phyloP scores from a whole-genome alignment of 345 rosid species.

The Pistacia vera region DNA sequence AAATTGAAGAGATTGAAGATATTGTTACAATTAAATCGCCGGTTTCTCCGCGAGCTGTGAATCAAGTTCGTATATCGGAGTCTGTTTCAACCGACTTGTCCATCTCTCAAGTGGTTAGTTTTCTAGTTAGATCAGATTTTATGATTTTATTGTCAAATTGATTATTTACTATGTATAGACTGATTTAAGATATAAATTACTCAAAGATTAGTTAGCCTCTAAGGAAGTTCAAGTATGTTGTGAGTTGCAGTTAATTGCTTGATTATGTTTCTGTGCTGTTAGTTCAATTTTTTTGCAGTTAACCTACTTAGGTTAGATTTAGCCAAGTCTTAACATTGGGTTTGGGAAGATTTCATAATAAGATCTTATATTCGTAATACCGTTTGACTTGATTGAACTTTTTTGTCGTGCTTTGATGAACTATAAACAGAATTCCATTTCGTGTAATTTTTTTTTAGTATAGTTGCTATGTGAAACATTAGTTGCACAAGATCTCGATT shows the following conservation, averaged over 20 bases:
- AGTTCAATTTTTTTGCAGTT: neutral
- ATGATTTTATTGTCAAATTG: neutral
- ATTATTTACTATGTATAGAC: neutral
- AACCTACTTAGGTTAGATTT: neutral
- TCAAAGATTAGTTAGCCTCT: neutral
- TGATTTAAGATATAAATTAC: neutral
- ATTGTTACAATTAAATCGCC: constrained; percentile 33
- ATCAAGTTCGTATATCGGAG: constrained; percentile 38
- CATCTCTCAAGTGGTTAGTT: constrained; percentile 41
- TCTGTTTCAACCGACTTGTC: constrained; percentile 44
- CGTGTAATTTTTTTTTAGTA: neutral
- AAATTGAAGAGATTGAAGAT: constrained; percentile 35
- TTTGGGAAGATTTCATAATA: neutral
- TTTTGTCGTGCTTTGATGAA: neutral
- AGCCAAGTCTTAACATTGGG: neutral
- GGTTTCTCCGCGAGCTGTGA: constrained; percentile 41
- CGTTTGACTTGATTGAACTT: neutral
- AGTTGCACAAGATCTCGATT: neutral
- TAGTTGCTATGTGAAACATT: neutral
- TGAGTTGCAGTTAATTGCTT: neutral
- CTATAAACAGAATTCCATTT: too few species aligned
- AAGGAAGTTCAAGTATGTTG: neutral
- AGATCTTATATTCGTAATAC: neutral
- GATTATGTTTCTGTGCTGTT: neutral
- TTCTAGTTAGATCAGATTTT: neutral